Evolutionary conservation across 768 basidiomycete species (phyloP), one percentile per base, ranked within the genome.

Genomic region (Boletus sensibilis): DNA sequence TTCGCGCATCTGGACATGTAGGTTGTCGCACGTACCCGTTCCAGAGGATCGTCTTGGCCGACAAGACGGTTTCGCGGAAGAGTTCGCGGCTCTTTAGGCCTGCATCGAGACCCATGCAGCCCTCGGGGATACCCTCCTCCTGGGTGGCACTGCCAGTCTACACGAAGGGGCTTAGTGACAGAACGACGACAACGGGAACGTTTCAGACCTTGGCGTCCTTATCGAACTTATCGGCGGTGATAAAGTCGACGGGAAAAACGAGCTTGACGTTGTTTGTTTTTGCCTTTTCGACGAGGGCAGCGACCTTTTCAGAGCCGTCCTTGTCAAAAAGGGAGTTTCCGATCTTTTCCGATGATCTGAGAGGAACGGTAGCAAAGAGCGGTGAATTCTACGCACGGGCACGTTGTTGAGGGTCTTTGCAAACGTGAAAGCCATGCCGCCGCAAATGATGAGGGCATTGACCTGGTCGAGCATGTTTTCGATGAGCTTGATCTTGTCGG

Each of bases 391-490:
- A 66, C 82, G 59, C 66, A 91, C 93, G 46, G 84, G 71, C 44
- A 94, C 80, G 58, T 84, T 80, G 55, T 98, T 83, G 55, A 96
- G 79, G 7, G 87, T 90, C 79, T 98, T 98, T 76, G 95, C 94
- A 83, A 99, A 99, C 55, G 96, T 99, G 78, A 97, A 99, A 35
- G 93, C 92, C 96, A 99, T 99, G 29, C 96, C 96, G 68, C 96
- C 96, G 61, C 93, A 90, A 64, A 99, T 91, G 72, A 99, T 98
- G 62, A 99, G 78, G 23, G 90, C 91, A 76, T 99, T 79, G 75
- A 98, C 96, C 84, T 98, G 95, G 78, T 98, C 96, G 63, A 99
- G 80, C 90, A 99, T 90, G 80, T 97, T 97, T 66, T 99, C 95
- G 71, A 99, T 99, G 55, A 99, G 79, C 72, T 94, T 92, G 64